Percentiles rank a stretch among this genome's conserved stretches.
phyloP scores from a whole-genome alignment of 164 flowering plant species.

The Malania oleifera region DNA sequence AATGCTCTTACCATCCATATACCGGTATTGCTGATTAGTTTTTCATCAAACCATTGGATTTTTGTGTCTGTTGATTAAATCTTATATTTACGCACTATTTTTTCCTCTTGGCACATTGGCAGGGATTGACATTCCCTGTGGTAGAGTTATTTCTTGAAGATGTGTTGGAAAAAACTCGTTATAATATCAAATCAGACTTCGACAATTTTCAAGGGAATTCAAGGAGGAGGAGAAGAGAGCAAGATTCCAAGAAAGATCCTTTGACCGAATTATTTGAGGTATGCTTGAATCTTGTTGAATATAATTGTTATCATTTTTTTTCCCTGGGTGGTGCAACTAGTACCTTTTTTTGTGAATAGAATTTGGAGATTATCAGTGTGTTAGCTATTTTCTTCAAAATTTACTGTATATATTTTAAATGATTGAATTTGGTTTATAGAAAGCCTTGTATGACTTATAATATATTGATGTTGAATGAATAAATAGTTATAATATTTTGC shows the following conservation, averaged over 20 bases:
- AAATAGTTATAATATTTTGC: too few relatives aligned
- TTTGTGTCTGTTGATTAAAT: background rate
- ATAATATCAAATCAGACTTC: conserved; percentile 53
- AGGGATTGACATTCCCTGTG: conserved; percentile 90
- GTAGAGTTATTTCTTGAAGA: conserved; percentile 79
- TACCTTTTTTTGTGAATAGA: too few relatives aligned
- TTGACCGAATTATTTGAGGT: conserved; percentile 77
- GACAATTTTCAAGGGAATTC: conserved; percentile 58
- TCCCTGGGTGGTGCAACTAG: too few relatives aligned
- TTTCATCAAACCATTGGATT: background rate
- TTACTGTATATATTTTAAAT: too few relatives aligned
- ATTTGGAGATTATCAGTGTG: too few relatives aligned
- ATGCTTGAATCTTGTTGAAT: too few relatives aligned
- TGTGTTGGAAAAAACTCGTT: conserved; percentile 69
- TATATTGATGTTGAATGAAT: too few relatives aligned
- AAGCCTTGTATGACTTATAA: too few relatives aligned
- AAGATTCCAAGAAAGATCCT: conserved; percentile 68
- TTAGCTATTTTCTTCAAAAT: too few relatives aligned
- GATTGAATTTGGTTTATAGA: too few relatives aligned
- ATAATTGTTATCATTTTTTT: too few relatives aligned
- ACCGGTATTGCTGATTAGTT: conserved; percentile 43
- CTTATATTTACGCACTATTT: background rate
- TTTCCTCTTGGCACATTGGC: conserved; percentile 16
- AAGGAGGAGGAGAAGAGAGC: conserved; percentile 53
- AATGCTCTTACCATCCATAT: conserved; percentile 87